Percentiles rank a stretch among this genome's conserved stretches.
Evolutionary conservation across 352 stramenopile genomes (phyloP).

Genomic region (Halophytophthora batemanensis): DNA sequence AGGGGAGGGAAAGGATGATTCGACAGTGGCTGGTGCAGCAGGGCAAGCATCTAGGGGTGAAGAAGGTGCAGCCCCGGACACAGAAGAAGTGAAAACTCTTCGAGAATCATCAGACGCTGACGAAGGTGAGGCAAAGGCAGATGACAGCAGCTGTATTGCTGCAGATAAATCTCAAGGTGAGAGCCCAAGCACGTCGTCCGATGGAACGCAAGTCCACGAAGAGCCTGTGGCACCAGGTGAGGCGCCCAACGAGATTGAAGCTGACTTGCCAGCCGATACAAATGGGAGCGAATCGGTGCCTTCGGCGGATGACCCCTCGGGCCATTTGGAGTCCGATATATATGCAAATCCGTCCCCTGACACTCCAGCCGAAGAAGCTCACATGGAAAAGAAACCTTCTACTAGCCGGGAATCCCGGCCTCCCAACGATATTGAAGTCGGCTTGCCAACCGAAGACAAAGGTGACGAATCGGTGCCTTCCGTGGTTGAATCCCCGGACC

Average conservation of each 20-base stretch:
- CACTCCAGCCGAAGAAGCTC: too few relatives aligned
- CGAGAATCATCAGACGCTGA: background rate
- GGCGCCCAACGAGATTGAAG: background rate
- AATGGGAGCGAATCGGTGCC: slow-evolving; percentile 13
- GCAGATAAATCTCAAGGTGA: background rate
- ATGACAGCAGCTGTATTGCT: background rate
- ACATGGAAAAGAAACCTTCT: too few relatives aligned
- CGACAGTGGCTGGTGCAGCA: too few relatives aligned
- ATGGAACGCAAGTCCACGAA: background rate
- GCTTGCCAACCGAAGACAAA: too few relatives aligned
- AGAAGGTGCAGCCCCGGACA: background rate
- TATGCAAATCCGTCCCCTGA: background rate
- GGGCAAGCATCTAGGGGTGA: background rate
- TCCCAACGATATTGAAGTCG: too few relatives aligned
- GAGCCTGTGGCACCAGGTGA: background rate
- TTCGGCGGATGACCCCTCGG: background rate
- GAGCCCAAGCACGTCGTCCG: background rate
- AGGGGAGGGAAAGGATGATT: too few relatives aligned
- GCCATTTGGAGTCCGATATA: background rate
- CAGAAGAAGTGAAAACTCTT: background rate
- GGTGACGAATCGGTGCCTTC: too few relatives aligned
- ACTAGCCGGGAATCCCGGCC: too few relatives aligned
- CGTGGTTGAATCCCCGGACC: too few relatives aligned
- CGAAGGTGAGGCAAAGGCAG: background rate
- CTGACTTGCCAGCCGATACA: background rate